Conservation (phyloP, 306 rosid species). For the Mimosa bimucronata region DNA sequence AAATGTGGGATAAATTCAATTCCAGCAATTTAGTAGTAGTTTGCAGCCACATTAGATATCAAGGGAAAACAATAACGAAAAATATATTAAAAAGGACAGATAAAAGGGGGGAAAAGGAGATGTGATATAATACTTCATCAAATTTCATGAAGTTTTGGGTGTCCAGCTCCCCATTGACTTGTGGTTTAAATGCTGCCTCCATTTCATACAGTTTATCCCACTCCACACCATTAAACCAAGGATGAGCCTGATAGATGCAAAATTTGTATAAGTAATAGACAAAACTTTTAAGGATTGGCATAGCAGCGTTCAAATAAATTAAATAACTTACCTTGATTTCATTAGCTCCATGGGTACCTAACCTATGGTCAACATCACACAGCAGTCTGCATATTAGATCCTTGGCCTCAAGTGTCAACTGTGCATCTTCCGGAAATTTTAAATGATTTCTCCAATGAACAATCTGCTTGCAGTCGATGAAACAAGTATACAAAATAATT, state of each 20-base stretch:
- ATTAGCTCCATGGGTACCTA: constrained; percentile 83
- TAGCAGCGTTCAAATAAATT: constrained; percentile 31
- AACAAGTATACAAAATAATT: constrained; percentile 34
- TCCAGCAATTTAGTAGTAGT: constrained; percentile 15
- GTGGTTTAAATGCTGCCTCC: constrained; percentile 98
- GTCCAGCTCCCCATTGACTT: constrained; percentile 94
- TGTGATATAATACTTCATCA: constrained; percentile 72
- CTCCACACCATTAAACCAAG: constrained; percentile 82
- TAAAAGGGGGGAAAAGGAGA: constrained; percentile 12
- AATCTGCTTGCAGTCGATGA: constrained; percentile 64
- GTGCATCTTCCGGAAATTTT: constrained; percentile 87
- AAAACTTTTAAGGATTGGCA: constrained; percentile 19
- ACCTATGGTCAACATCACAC: constrained; percentile 91
- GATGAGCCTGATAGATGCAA: constrained; percentile 80
- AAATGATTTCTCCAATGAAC: constrained; percentile 96
- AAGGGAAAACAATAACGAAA: not conserved
- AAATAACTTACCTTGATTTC: constrained; percentile 75
- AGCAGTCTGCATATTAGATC: constrained; percentile 91
- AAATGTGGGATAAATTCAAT: constrained; percentile 10
- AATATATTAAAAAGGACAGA: constrained; percentile 3
- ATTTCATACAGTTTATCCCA: constrained; percentile 95
- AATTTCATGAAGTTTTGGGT: constrained; percentile 99
- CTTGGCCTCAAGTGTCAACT: constrained; percentile 81
- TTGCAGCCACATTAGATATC: not conserved
- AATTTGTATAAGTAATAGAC: constrained; percentile 29